Base-by-base conservation (phyloP, 345 rosid species). In the Dipteronia dyeriana region DNA sequence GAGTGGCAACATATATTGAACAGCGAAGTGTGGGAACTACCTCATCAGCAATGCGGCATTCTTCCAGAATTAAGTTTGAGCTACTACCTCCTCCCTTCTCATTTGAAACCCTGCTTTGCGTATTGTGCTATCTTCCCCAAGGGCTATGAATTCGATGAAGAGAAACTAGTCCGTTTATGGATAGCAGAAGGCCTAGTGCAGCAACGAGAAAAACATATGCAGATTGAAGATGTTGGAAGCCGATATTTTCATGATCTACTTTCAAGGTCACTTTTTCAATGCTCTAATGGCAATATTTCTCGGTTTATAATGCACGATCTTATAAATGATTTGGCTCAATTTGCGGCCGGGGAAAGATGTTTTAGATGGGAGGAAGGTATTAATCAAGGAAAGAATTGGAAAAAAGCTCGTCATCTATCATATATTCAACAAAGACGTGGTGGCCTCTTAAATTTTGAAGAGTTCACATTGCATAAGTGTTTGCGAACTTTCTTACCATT, bases 241-340 rank as follows among this genome's bases (percentile, higher is more conserved):
- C 47, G 38, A 5, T 66, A 66, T 19, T 38, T 66, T n/a, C 69
- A 19, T 5, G 69, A 66, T 31, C n/a, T 66, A 38, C 9, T 64
- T 31, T 64, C 68, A 64, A 26, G 41, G n/a, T 64, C 43, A 13
- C 39, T 64, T 16, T 29, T 66, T 38, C 69, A 38, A 17, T 10
- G 49, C 3, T 38, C 1, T 38, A 16, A 6, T 64, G 39, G 9
- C 0, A 64, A 29, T 7, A 29, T 31, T 26, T 25, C 43, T 64
- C 22, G 10, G 13, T 84, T 81, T 10, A 34, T 72, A 2, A 86
- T 82, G 89, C 89, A 84, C 70, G 87, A 86, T 25, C 80, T 80
- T 60, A 45, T 86, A 62, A 75, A 34, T 26, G 86, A 87, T 62
- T 76, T 87, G 19, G 78, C 88, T 64, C 78, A 76, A 8, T 81